Base-by-base conservation (phyloP, 2,329 filamentous ascomycete genomes). In the Clarireedia paspali region DNA sequence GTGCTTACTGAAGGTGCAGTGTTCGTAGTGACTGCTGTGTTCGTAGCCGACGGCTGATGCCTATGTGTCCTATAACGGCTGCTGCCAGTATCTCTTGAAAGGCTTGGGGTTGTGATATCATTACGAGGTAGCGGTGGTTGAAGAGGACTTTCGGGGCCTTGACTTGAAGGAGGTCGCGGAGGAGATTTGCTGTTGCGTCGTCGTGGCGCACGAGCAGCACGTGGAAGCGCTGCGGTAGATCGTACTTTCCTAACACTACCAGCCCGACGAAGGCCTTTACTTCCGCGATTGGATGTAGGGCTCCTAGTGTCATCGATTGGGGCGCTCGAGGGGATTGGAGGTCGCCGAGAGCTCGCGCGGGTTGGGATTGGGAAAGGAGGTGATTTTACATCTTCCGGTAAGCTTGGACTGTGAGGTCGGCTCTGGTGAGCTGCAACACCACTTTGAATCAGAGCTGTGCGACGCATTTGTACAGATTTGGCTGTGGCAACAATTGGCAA, bases 311-410 rank as follows among this genome's bases (percentile, higher is more conserved):
- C 88, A 60, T 96, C 90, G 59, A 81, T 83, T 7, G 66, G 77
- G 2, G 77, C 75, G 68, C 88, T 91, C 50, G 80, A 75, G 62
- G 80, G 85, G 58, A 84, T 72, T 0, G 83, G 81, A 23, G 85
- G 79, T 65, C 87, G 85, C 58, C 91, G 83, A 5, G 91, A 99
- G 71, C 92, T 97, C 30, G 89, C 88, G 56, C 94, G 80, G 3
- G 85, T 86, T 0, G 94, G 94, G 6, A 99, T 95, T 0, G 94
- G 91, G 74, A 95, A 96, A 0, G 94, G 94, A 27, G 94, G 91
- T 52, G 82, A 77, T 30, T 70, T 66, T 24, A 75, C 73, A 54
- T 74, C 59, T 58, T 83, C 89, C 50, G 75, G 77, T 53, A 83
- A 71, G 68, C 79, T 89, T 48, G 86, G 84, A 66, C 83, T 90